Conservation (phyloP, 768 basidiomycete species). For the Scleroderma citrinum region DNA sequence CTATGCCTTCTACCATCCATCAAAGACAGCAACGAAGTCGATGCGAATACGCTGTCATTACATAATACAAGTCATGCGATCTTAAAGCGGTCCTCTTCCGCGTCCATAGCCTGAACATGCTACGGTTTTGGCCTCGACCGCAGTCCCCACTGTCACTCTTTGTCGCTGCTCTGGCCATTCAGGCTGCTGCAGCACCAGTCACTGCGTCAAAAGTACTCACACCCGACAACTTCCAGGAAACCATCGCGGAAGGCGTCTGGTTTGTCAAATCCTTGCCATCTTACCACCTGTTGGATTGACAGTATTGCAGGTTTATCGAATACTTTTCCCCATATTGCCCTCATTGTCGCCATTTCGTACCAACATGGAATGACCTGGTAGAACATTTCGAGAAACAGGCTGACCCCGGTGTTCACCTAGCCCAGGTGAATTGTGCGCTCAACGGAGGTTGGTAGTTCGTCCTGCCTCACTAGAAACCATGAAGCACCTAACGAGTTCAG, state of each 20-base stretch:
- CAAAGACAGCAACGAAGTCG: no score
- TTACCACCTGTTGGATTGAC: neutral
- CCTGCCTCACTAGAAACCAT: neutral
- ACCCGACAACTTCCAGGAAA: conserved; percentile 51
- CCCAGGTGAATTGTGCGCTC: conserved; percentile 76
- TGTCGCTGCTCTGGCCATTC: conserved; percentile 24
- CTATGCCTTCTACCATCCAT: no score
- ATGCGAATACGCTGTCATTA: no score
- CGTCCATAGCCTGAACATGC: conserved; percentile 7
- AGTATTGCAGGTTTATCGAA: conserved; percentile 59
- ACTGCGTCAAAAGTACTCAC: conserved; percentile 37
- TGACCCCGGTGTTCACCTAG: conserved; percentile 47
- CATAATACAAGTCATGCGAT: no score
- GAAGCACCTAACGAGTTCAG: conserved; percentile 32
- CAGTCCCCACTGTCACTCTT: conserved; percentile 24
- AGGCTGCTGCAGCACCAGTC: conserved; percentile 31
- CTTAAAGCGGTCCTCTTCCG: no score
- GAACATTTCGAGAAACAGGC: conserved; percentile 41
- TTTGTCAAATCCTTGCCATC: conserved; percentile 14
- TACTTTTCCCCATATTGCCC: conserved; percentile 83
- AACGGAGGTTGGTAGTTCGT: conserved; percentile 56
- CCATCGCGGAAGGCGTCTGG: conserved; percentile 58
- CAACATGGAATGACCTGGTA: conserved; percentile 75
- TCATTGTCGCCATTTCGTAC: conserved; percentile 75
- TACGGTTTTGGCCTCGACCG: neutral